Base-by-base conservation (phyloP, 2,329 filamentous ascomycete genomes). In the Calonectria montana region DNA sequence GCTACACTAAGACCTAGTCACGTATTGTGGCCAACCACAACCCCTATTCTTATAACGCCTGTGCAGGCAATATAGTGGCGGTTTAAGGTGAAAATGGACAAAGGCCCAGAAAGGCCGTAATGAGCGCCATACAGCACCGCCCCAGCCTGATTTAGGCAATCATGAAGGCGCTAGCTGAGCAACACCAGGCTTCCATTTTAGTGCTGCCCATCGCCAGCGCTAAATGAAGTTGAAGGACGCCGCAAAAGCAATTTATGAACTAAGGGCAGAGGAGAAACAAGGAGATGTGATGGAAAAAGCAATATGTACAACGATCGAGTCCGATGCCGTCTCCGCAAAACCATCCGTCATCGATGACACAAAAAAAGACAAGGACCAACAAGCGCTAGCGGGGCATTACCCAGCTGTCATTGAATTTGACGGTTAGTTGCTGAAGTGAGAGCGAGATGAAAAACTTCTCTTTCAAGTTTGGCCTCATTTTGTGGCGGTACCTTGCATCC, bases 31-130 rank as follows among this genome's bases (percentile, higher is more conserved):
- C 64, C 18, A 55, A 31, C 25, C 71, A 55, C 61, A 73, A 62
- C 77, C 77, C 77, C 75, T 79, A 77, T 79, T 74, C 59, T 65
- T 37, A 66, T 39, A 61, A 73, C 67, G 75, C 67, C 72, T 63
- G 72, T 76, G 73, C 77, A 65, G 15, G 62, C 67, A 69, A 57
- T 57, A 48, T 61, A 63, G 70, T 77, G 72, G 75, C 64, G 61
- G 74, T 27, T 67, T 39, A 47, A 73, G 62, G 72, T 71, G 67
- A 77, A 70, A 67, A 70, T 70, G 67, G 65, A 55, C 69, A 71
- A 70, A 69, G 65, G 70, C 68, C 74, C 37, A 73, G 74, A 59
- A 70, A 73, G 65, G 75, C 69, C 62, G 53, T 45, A 69, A 70
- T 64, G 43, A 68, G 73, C 69, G 55, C 67, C 73, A 67, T 57